Evolutionary conservation across 208 protist genomes (phyloP).

Genomic region (Leishmania martiniquensis): DNA sequence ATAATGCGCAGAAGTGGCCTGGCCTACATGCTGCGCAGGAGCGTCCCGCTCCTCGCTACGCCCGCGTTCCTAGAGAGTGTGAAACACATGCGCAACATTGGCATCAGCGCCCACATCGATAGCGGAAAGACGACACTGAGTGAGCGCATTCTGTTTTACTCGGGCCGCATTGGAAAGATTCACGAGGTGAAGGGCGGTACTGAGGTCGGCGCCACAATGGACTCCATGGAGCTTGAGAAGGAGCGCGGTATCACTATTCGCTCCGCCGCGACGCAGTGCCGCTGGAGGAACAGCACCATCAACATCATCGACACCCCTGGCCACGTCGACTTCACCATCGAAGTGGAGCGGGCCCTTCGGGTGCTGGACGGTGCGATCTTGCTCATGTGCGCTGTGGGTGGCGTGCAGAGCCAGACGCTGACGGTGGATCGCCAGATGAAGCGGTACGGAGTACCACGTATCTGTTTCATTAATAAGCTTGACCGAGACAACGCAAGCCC

Average conservation of each 20-base stretch:
- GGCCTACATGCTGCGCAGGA: conserved; percentile 40
- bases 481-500: conserved; percentile 96
- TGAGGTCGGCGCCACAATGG: conserved; percentile 99
- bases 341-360: conserved; percentile 98
- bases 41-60: conserved; percentile 52
- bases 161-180: conserved; percentile 96
- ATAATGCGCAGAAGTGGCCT: conserved; percentile 43
- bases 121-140: conserved; percentile 99
- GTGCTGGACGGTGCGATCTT: conserved; percentile 99
- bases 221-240: conserved; percentile 98
- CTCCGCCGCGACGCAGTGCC: conserved; percentile 97
- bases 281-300: conserved; percentile 96
- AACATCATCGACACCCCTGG: conserved; percentile 99
- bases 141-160: conserved; percentile 99
- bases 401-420: conserved; percentile 98
- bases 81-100: conserved; percentile 94
- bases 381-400: conserved; percentile 95
- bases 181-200: conserved; percentile 98
- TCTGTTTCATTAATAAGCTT: conserved; percentile 99
- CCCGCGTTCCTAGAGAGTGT: conserved; percentile 72
- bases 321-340: conserved; percentile 99
- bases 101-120: conserved; percentile 99
- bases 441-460: conserved; percentile 97
- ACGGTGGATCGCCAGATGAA: conserved; percentile 99
- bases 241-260: conserved; percentile 99